Base-by-base conservation (phyloP, 139 green algal species). In the Chlamydomonas applanata region DNA sequence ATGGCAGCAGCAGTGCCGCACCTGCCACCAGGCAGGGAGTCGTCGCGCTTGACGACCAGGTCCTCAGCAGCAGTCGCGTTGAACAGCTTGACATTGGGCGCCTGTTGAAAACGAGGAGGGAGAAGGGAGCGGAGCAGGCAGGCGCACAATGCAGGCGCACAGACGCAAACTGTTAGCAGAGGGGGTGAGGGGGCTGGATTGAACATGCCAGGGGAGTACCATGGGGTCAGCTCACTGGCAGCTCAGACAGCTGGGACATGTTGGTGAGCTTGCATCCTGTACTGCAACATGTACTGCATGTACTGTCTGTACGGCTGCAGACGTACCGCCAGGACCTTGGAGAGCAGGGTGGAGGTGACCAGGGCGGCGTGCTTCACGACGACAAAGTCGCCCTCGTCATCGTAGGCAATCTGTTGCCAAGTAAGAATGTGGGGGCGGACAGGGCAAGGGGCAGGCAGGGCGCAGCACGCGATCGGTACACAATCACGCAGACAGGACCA, bases 71-170 rank as follows among this genome's bases (percentile, higher is more conserved):
- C 91, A 0, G 89, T 93, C 7, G 95, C 95, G 83, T 99, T 99
- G 93, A 98, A 99, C 4, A 99, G 91, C 89, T 98, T 98, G 59
- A 99, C 85, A 78, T 98, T 98, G 75, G 91, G 91, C 13, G 90
- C 86, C 76, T 85, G 79, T 29, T 29, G 19, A 4, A 59, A 24
- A 16, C 30, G 7, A 44, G 13, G 29, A 22, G 7, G 30, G 17
- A 25, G 61, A 4, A 44, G 61, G 7, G 29, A 36, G 27, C 4
- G 3, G 22, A 32, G n/a, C 56, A 54, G 11, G n/a, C 66, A 33
- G 34, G 35, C 20, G 4, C 66, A 72, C 57, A 22, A 68, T 24
- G 14, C 4, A 68, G 17, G 60, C n/a, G 40, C 40, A 49, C 40
- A 49, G 40, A 11, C 40, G 25, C 9, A 45, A 14, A 46, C 13